phyloP scores from a whole-genome alignment of 176 grass and related monocot genomes.

The Bothriochloa decipiens region DNA sequence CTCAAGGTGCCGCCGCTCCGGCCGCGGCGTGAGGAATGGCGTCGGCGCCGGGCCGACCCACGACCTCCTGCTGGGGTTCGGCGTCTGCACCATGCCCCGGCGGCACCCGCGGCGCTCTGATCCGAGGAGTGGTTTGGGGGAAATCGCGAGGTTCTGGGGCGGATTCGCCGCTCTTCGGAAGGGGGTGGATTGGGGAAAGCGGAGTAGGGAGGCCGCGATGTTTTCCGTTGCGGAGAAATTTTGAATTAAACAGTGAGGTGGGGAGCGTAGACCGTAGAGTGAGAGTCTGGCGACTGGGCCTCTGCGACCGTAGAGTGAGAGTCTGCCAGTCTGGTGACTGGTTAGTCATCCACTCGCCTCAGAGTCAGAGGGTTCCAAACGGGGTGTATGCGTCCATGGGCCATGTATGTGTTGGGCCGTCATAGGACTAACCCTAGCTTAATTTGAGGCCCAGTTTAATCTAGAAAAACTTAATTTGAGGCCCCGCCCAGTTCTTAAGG shows the following conservation, averaged over 20 bases:
- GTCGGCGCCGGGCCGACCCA: conserved; percentile 56
- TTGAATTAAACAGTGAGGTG: background rate
- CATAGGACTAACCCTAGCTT: background rate
- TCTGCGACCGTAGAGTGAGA: too few species aligned
- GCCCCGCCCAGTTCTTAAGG: background rate
- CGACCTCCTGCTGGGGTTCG: conserved; percentile 66
- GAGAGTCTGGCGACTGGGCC: background rate
- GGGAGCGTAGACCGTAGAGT: background rate
- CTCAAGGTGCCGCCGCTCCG: conserved; percentile 59
- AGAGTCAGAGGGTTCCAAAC: too few species aligned
- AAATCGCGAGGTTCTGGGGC: conserved; percentile 30
- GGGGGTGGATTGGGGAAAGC: background rate
- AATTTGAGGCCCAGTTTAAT: background rate
- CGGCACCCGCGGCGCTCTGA: background rate
- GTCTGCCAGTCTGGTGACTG: too few species aligned
- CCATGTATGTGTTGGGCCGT: background rate
- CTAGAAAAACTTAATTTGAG: background rate
- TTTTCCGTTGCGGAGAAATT: conserved; percentile 30
- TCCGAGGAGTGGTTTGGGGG: background rate
- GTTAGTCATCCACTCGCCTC: too few species aligned
- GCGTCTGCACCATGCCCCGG: conserved; percentile 66
- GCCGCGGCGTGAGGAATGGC: conserved; percentile 72
- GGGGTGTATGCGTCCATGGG: background rate
- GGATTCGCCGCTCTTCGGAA: conserved; percentile 41
- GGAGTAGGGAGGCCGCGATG: background rate